A percentile compares a stretch with the other conserved stretches of the same genome.
Conservation (phyloP, 805 yeast genomes). For the Spathaspora girioi region DNA sequence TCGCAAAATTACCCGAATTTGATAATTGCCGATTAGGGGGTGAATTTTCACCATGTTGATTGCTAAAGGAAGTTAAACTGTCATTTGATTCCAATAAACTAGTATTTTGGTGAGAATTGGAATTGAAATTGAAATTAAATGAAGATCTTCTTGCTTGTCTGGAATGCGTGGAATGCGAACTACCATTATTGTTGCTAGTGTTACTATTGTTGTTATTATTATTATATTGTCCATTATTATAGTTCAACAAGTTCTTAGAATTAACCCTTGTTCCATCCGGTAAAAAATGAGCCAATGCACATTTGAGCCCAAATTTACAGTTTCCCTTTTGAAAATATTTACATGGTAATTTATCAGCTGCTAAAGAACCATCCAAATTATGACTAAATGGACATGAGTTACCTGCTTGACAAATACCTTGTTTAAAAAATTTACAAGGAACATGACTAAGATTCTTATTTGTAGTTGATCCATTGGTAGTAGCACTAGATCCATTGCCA, state of each 20-base stretch:
- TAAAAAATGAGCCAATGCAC: constrained; percentile 88
- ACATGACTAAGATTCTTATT: constrained; percentile 77
- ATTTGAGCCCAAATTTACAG: constrained; percentile 90
- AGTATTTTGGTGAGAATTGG: neutral
- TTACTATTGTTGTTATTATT: constrained; percentile 7
- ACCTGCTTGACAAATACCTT: constrained; percentile 96
- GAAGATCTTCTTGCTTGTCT: constrained; percentile 2
- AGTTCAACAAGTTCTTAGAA: constrained; percentile 23
- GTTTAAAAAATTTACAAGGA: constrained; percentile 90
- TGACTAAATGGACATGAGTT: constrained; percentile 89
- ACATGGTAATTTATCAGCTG: constrained; percentile 65
- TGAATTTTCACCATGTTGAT: constrained; percentile 1
- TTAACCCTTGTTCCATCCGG: constrained; percentile 88
- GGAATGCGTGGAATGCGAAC: neutral
- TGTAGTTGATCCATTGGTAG: constrained; percentile 8
- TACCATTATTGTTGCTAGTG: constrained; percentile 6
- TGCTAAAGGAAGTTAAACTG: neutral
- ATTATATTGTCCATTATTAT: neutral
- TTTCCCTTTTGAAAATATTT: constrained; percentile 95
- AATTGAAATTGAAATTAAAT: neutral
- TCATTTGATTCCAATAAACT: neutral
- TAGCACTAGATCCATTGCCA: constrained; percentile 10
- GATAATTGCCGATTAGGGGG: neutral
- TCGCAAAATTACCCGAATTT: constrained; percentile 9
- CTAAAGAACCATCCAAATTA: constrained; percentile 51